Evolutionary conservation across 2,329 filamentous ascomycete species (phyloP), one percentile per base, ranked within the genome.

Genomic region (Xylariaceae sp.): DNA sequence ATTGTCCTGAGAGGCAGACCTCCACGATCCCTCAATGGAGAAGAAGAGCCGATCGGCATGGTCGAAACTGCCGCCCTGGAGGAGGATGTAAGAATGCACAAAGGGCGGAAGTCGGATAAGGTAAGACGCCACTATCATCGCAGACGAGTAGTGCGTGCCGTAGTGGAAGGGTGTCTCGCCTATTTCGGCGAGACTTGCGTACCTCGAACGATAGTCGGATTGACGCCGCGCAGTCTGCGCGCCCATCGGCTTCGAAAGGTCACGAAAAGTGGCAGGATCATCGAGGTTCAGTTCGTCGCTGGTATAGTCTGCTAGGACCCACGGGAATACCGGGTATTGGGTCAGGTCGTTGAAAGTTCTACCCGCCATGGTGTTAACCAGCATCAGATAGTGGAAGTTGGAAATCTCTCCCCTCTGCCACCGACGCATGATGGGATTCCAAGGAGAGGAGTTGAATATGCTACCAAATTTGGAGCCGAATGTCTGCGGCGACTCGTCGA

Each of bases 341-440:
- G 92, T 98, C 13, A 98, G 68, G 53, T 98, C 92, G 53, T 98
- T 98, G 65, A 98, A 98, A 0, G 92, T 96, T 33, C 92, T 73
- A 3, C 92, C 92, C 18, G 93, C 93, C 74, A 98, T 86, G 0
- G 92, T 96, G 53, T 98, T 98, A 52, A 98, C 80, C 39, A 95
- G 79, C 90, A 98, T 98, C 22, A 98, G 73, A 53, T 98, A 98
- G 58, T 96, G 88, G 51, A 98, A 98, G 57, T 98, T 98, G 11
- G 90, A 96, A 31, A 96, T 87, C 51, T 98, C 92, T 10, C 93
- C 92, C 54, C 80, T 83, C 38, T 92, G 75, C 92, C 92, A 98
- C 56, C 80, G 82, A 44, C 83, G 81, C 51, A 92, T 94, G 7
- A 87, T 80, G 8, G 89, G 85, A 45, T 88, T 89, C 57, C 83